phyloP scores from a whole-genome alignment of 495 filamentous ascomycete species.

The Aspergillus conjunctus region DNA sequence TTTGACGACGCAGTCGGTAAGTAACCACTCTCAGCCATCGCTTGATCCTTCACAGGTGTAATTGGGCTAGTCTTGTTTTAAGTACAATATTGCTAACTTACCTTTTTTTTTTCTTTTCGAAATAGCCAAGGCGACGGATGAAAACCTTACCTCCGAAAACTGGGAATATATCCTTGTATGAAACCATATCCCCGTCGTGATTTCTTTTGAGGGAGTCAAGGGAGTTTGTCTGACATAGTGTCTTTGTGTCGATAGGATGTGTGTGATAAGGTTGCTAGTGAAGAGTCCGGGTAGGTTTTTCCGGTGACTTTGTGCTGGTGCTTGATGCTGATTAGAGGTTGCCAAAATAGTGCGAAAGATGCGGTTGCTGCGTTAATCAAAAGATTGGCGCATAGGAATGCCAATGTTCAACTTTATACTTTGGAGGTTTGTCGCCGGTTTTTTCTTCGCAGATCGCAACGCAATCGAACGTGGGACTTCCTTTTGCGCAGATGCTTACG shows the following conservation, averaged over 20 bases:
- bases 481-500: slow-evolving; percentile 11
- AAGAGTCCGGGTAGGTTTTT: slow-evolving; percentile 61
- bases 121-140: slow-evolving; percentile 95
- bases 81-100: slow-evolving; percentile 27
- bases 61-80: background rate
- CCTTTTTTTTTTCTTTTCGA: slow-evolving; percentile 3
- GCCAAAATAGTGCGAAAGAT: slow-evolving; percentile 71
- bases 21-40: slow-evolving; percentile 25
- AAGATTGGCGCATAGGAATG: slow-evolving; percentile 92
- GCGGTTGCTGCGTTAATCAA: slow-evolving; percentile 94
- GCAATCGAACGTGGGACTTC: too few relatives aligned
- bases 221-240: slow-evolving; percentile 25
- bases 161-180: slow-evolving; percentile 93
- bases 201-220: background rate
- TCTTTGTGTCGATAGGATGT: slow-evolving; percentile 63
- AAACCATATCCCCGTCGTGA: background rate
- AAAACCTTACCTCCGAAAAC: slow-evolving; percentile 97
- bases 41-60: background rate
- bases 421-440: slow-evolving; percentile 66
- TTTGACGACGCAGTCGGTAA: slow-evolving; percentile 83
- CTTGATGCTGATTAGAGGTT: slow-evolving; percentile 23
- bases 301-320: background rate
- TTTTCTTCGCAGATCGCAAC: too few relatives aligned
- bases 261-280: slow-evolving; percentile 81
- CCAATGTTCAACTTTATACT: slow-evolving; percentile 98